Evolutionary conservation across 257 asterid species (phyloP).

Genomic region (Sherardia arvensis): DNA sequence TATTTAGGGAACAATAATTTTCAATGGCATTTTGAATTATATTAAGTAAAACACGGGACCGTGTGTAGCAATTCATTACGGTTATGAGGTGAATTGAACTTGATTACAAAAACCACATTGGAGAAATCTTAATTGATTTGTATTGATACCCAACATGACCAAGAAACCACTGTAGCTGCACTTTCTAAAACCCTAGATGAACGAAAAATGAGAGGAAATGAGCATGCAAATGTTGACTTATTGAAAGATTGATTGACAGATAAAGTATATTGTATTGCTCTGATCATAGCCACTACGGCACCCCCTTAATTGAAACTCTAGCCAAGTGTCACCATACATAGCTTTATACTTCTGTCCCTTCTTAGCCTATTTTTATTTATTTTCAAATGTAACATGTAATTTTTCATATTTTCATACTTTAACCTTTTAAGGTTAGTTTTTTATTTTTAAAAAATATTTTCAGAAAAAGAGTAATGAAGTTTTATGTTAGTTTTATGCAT

Average conservation of each 20-base stretch:
- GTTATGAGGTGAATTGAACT: background rate
- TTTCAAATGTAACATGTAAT: background rate
- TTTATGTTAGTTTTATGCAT: no score
- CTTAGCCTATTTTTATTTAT: conserved; percentile 16
- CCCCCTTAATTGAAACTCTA: background rate
- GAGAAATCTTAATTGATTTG: background rate
- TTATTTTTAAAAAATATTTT: no score
- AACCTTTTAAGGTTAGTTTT: no score
- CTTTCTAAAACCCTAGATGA: conserved; percentile 5
- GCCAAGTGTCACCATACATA: conserved; percentile 33
- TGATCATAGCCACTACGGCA: background rate
- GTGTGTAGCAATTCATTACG: no score
- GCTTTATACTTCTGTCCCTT: conserved; percentile 8
- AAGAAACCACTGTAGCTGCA: conserved; percentile 17
- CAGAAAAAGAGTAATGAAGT: no score
- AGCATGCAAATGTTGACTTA: conserved; percentile 28
- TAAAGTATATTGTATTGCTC: conserved; percentile 1
- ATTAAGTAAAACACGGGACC: no score
- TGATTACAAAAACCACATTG: conserved; percentile 2
- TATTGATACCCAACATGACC: conserved; percentile 10
- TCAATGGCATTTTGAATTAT: no score
- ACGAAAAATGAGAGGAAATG: background rate
- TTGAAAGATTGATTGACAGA: conserved; percentile 14
- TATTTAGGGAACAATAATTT: no score
- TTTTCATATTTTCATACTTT: no score